Percentiles rank a stretch among this genome's conserved stretches.
phyloP scores from a whole-genome alignment of 129 eudicot genomes.

The Centaurea solstitialis region DNA sequence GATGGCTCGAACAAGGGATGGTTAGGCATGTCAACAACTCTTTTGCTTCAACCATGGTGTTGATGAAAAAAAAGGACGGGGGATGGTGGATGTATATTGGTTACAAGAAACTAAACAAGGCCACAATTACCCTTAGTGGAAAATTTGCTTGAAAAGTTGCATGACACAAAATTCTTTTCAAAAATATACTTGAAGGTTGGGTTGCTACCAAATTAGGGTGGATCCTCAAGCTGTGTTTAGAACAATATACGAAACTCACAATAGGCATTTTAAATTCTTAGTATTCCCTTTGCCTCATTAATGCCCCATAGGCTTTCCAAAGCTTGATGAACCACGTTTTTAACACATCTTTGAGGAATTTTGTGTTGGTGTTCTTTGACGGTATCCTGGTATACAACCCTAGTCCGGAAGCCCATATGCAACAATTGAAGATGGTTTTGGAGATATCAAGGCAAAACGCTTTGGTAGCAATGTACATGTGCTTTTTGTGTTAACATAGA shows the following conservation, averaged over 20 bases:
- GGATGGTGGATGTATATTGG: too few relatives aligned
- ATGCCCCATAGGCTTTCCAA: slow-evolving; percentile 7
- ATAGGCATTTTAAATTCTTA: neutral
- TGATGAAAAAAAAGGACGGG: too few relatives aligned
- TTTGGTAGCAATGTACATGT: neutral
- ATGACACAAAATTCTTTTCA: neutral
- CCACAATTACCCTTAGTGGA: neutral
- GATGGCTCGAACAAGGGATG: too few relatives aligned
- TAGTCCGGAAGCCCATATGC: neutral
- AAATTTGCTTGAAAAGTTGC: neutral
- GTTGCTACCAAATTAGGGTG: too few relatives aligned
- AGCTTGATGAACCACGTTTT: neutral
- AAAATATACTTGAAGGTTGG: neutral
- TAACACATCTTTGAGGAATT: neutral
- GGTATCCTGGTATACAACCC: slow-evolving; percentile 6
- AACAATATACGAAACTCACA: neutral
- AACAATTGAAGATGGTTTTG: neutral
- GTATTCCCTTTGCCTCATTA: neutral
- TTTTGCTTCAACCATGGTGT: too few relatives aligned
- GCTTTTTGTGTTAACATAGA: neutral
- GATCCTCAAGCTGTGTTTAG: neutral
- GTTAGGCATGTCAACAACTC: too few relatives aligned
- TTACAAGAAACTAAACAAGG: too few relatives aligned
- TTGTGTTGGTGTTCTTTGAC: neutral
- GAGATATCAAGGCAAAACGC: too few relatives aligned